Evolutionary conservation across 257 asterid genomes (phyloP).

Genomic region (Solanum ossicruentum): DNA sequence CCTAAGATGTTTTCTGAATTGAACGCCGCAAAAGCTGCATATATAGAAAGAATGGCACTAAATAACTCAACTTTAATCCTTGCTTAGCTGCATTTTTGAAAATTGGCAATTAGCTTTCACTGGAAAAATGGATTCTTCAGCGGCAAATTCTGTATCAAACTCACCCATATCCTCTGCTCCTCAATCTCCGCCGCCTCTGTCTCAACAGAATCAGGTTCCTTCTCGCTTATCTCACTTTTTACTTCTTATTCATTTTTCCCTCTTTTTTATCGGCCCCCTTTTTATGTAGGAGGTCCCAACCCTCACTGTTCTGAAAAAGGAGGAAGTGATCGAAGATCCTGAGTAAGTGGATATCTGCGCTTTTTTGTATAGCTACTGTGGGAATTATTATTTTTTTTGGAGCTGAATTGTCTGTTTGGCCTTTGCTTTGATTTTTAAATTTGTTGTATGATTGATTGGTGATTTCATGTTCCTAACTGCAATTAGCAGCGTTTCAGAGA

Average conservation of each 20-base stretch:
- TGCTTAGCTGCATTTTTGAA: neutral
- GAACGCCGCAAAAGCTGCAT: too few relatives aligned
- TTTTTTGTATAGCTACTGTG: neutral
- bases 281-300: neutral
- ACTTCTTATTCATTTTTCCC: neutral
- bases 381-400: neutral
- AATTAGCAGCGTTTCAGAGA: neutral
- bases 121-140: neutral
- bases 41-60: neutral
- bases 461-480: neutral
- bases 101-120: neutral
- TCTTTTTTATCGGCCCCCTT: neutral
- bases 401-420: neutral
- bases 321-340: neutral
- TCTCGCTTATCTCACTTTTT: neutral
- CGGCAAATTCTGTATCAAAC: neutral
- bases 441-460: neutral
- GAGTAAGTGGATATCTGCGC: neutral
- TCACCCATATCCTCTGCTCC: conserved; percentile 1
- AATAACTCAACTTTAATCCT: neutral
- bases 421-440: neutral
- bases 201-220: neutral
- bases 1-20: neutral
- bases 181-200: neutral
- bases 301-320: neutral